Conservation (phyloP, 2,329 filamentous ascomycete species). For the Teratosphaeria zuluensis region DNA sequence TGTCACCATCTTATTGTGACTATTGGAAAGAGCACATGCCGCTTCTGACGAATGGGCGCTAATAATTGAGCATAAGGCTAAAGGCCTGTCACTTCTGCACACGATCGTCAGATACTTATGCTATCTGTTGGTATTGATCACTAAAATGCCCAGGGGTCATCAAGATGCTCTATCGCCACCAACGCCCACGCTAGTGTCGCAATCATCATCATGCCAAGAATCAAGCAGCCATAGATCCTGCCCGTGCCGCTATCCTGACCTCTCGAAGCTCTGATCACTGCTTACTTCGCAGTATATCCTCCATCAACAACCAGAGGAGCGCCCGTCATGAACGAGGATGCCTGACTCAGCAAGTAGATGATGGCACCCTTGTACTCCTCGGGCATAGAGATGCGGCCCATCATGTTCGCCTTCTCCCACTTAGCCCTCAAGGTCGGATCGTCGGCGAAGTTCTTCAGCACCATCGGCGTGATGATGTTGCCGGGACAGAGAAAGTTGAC, state of each 20-base stretch:
- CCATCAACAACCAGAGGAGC: constrained; percentile 20
- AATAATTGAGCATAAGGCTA: too few relatives aligned
- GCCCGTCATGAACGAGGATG: constrained; percentile 20
- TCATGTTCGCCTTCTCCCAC: constrained; percentile 25
- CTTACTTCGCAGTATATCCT: constrained; percentile 1
- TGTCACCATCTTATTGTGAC: too few relatives aligned
- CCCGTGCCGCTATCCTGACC: too few relatives aligned
- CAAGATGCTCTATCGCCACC: too few relatives aligned
- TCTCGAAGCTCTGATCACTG: not conserved
- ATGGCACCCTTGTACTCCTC: constrained; percentile 22
- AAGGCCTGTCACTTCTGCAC: too few relatives aligned
- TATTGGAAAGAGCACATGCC: too few relatives aligned
- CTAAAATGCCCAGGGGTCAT: too few relatives aligned
- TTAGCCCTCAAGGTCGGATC: constrained; percentile 18
- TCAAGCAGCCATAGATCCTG: not conserved
- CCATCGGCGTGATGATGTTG: constrained; percentile 28
- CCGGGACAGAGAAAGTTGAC: constrained; percentile 28
- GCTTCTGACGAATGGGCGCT: too few relatives aligned
- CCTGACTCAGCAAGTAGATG: constrained; percentile 23
- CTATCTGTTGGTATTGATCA: too few relatives aligned
- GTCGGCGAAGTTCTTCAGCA: constrained; percentile 22
- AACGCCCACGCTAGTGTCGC: not conserved
- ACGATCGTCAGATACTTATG: too few relatives aligned
- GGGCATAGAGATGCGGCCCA: constrained; percentile 20
- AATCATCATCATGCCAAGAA: not conserved